Conservation (phyloP, 139 green algal genomes). For the Picochlorum sp. region DNA sequence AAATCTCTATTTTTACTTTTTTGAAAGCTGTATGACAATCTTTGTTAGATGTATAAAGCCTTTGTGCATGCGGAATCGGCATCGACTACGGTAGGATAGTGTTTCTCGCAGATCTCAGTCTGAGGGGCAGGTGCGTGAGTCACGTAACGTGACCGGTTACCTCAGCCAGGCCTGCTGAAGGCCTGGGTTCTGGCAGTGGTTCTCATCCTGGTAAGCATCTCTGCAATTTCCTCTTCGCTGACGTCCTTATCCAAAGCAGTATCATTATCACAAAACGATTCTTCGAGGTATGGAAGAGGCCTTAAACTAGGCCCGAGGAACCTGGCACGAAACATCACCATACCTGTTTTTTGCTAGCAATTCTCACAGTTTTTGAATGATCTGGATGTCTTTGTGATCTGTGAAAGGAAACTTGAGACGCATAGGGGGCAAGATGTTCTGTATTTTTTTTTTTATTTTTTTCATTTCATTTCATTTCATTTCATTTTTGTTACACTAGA, state of each 20-base stretch:
- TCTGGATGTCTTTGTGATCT: too few species aligned
- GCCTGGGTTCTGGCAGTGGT: not conserved
- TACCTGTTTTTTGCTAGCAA: too few species aligned
- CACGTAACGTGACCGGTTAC: too few species aligned
- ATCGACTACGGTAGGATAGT: not conserved
- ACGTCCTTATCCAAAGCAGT: not conserved
- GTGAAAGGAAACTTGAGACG: too few species aligned
- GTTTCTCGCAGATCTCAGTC: not conserved
- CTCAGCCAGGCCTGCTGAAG: not conserved
- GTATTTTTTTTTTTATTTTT: too few species aligned
- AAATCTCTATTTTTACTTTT: not conserved
- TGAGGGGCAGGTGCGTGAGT: not conserved
- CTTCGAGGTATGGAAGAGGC: too few species aligned
- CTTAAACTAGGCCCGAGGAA: too few species aligned
- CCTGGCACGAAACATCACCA: too few species aligned
- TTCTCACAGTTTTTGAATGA: too few species aligned
- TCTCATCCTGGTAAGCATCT: not conserved
- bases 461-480: too few species aligned
- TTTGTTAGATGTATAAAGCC: not conserved
- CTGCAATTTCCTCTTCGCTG: not conserved
- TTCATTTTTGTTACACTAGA: too few species aligned
- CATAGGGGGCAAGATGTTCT: too few species aligned
- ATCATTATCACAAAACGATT: not conserved
- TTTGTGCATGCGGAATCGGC: not conserved
- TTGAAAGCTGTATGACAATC: not conserved